Percentiles rank a stretch among this genome's conserved stretches.
These are phyloP conservation scores for Penicillium nordicum DNA, from an alignment of 2,329 filamentous ascomycete genomes.

Conservation along the genomic window DNA sequence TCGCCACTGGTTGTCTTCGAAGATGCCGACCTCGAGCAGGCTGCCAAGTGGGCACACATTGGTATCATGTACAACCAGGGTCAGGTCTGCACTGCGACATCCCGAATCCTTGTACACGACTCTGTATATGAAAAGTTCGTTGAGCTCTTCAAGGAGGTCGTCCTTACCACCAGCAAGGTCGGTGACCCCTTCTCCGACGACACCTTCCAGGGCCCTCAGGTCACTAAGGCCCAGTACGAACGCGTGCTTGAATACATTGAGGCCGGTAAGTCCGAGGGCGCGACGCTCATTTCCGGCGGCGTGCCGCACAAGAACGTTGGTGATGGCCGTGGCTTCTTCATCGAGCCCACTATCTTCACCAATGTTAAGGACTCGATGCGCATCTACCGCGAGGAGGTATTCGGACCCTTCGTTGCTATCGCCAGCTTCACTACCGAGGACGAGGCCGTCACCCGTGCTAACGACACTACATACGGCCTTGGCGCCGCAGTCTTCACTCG, in stretches of 20 bases:
- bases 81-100: constrained; percentile 64
- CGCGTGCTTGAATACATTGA: constrained; percentile 67
- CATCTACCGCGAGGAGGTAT: constrained; percentile 61
- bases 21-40: constrained; percentile 47
- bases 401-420: constrained; percentile 60
- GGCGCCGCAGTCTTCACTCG: constrained; percentile 41
- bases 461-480: constrained; percentile 49
- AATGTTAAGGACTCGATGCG: constrained; percentile 56
- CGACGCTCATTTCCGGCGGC: constrained; percentile 63
- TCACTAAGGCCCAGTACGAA: constrained; percentile 38
- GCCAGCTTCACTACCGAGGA: constrained; percentile 58
- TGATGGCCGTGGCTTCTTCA: constrained; percentile 62
- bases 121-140: constrained; percentile 35
- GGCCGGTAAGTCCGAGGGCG: constrained; percentile 66
- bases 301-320: constrained; percentile 53
- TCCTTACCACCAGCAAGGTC: constrained; percentile 34
- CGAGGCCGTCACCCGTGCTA: constrained; percentile 56
- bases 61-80: constrained; percentile 60
- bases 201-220: constrained; percentile 38
- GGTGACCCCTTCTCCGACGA: constrained; percentile 37
- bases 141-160: constrained; percentile 31
- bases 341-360: constrained; percentile 58
- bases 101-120: constrained; percentile 61
- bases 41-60: constrained; percentile 41
- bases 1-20: constrained; percentile 43